phyloP scores from a whole-genome alignment of 331 rosid species.

The Quercus tomentella region DNA sequence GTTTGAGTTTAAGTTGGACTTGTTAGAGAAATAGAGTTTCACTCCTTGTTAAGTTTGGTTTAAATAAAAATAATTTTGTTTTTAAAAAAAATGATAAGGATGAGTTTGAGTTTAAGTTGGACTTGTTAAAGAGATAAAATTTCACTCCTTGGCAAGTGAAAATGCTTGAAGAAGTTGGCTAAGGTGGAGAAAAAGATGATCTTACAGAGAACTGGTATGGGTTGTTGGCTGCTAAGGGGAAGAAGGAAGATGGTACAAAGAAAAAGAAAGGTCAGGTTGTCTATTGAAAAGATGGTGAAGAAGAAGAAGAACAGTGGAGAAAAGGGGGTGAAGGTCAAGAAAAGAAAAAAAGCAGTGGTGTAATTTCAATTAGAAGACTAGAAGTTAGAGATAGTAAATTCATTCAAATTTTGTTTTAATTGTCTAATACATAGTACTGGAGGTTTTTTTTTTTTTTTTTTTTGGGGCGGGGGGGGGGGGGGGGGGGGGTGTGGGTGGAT shows the following conservation, averaged over 20 bases:
- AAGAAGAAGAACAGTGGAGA: constrained; percentile 26
- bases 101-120: too few species aligned
- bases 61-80: too few species aligned
- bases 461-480: too few species aligned
- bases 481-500: too few species aligned
- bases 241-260: constrained; percentile 19
- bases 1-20: too few species aligned
- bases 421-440: background rate
- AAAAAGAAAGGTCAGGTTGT: constrained; percentile 4
- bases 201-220: constrained; percentile 13
- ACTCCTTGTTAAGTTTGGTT: too few species aligned
- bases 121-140: too few species aligned
- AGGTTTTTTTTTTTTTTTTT: too few species aligned
- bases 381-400: background rate
- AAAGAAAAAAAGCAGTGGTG: constrained; percentile 29
- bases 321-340: constrained; percentile 35
- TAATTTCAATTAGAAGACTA: constrained; percentile 3
- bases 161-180: constrained; percentile 19
- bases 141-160: constrained; percentile 5
- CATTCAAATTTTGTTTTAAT: constrained; percentile 24
- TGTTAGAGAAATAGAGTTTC: too few species aligned
- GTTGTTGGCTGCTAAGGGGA: background rate
- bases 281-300: constrained; percentile 10
- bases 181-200: constrained; percentile 22
- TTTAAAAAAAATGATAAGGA: too few species aligned